phyloP scores from a whole-genome alignment of 768 basidiomycete species.

The Candolleomyces aberdarensis region DNA sequence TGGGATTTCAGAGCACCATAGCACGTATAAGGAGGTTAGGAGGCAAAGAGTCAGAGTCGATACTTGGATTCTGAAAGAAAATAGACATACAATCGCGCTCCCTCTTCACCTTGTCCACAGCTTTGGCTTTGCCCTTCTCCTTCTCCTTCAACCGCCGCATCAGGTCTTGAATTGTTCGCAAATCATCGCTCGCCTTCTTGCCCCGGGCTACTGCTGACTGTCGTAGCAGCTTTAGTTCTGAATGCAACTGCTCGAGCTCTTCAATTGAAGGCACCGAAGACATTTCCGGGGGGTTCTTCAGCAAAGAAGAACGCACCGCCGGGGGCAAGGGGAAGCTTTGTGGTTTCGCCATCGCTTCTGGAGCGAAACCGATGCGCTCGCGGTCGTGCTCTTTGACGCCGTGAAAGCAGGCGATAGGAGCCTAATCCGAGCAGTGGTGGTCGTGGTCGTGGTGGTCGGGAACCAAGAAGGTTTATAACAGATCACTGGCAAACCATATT shows the following conservation, averaged over 20 bases:
- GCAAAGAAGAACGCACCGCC: slow-evolving; percentile 54
- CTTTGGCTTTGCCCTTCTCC: slow-evolving; percentile 70
- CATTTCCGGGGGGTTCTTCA: slow-evolving; percentile 59
- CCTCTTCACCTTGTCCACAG: slow-evolving; percentile 66
- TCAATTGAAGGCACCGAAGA: slow-evolving; percentile 61
- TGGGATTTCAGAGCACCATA: slow-evolving; percentile 8
- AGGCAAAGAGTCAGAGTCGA: no score
- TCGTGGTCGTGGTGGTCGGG: slow-evolving; percentile 11
- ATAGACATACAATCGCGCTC: slow-evolving; percentile 72
- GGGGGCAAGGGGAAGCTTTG: slow-evolving; percentile 45
- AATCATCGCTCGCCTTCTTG: slow-evolving; percentile 74
- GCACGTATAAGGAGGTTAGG: no score
- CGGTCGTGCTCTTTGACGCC: neutral
- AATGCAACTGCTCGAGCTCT: slow-evolving; percentile 64
- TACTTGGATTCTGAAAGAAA: slow-evolving; percentile 5
- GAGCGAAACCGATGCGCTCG: neutral
- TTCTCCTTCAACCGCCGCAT: slow-evolving; percentile 76
- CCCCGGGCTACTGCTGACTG: slow-evolving; percentile 57
- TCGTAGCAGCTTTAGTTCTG: slow-evolving; percentile 56
- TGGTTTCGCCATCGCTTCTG: slow-evolving; percentile 56
- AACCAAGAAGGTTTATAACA: slow-evolving; percentile 6
- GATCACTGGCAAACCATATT: slow-evolving; percentile 5
- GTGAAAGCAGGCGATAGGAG: slow-evolving; percentile 7
- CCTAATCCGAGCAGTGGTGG: neutral
- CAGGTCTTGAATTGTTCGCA: slow-evolving; percentile 70